Base-by-base conservation (phyloP, 805 yeast genomes). In the Candida coquimbonensis region DNA sequence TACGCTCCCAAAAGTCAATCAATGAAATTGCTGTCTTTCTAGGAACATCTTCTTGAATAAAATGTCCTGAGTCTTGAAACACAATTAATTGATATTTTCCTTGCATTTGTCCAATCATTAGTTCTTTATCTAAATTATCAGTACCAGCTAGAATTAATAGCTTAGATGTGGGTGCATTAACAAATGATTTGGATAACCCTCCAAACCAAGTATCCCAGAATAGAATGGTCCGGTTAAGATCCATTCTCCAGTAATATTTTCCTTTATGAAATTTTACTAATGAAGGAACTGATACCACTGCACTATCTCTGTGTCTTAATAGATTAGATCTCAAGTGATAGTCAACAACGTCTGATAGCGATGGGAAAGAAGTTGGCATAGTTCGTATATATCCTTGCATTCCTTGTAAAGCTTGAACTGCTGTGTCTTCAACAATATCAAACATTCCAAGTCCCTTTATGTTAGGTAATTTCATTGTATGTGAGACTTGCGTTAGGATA, bases 71-170 rank as follows among this genome's bases (percentile, higher is more conserved):
- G 45, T 81, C 83, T 50, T 74, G 78, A 61, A 88, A 83, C 5
- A 89, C 93, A 13, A 87, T 80, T 36, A 93, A 72, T 65, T 95
- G 99, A 63, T 84, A 93, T 61, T 81, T 83, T 2, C 99, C 99
- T 65, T 90, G 98, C 99, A 93, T 93, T 64, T 95, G 99, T 1
- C 97, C 99, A 43, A 93, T 81, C 63, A 90, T 88, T 40, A 93
- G 69, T 35, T 77, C 77, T 51, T 83, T 88, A 64, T 93, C 99
- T 29, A 95, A 70, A 19, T 85, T 80, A 53, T 93, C 97, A 43
- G 90, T 84, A 4, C 96, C 96, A 0, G 98, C 95, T 14, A 95
- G 65, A 1, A 93, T 72, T 36, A 93, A 72, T 44, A 93, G 55
- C 56, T 88, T 85, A 0, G 90, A 80, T 1, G 81, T 67, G 0